Conservation (phyloP, 257 asterid species). For the Lavandula angustifolia region DNA sequence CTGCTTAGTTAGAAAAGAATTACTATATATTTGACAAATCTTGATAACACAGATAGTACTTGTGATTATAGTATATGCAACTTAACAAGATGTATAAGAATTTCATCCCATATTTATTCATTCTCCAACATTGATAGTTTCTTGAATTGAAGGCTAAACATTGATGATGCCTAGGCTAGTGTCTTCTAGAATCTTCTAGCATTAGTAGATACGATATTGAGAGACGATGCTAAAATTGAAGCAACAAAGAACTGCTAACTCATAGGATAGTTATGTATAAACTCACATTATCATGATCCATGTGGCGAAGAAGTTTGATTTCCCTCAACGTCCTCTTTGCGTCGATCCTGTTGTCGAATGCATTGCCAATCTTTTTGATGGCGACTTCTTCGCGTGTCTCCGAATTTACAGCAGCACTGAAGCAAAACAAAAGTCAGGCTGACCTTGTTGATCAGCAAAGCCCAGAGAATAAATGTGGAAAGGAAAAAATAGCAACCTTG, state of each 20-base stretch:
- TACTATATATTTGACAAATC: slow-evolving; percentile 9
- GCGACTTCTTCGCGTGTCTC: slow-evolving; percentile 97
- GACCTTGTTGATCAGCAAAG: slow-evolving; percentile 9
- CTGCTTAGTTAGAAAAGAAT: slow-evolving; percentile 40
- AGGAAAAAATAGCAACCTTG: slow-evolving; percentile 5
- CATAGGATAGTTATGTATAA: slow-evolving; percentile 2
- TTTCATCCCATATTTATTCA: too few species aligned
- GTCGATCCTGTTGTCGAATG: slow-evolving; percentile 91
- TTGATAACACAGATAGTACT: background rate
- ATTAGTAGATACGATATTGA: too few species aligned
- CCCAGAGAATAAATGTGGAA: background rate
- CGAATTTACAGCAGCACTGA: slow-evolving; percentile 88
- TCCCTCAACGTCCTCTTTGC: slow-evolving; percentile 94
- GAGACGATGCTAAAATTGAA: background rate
- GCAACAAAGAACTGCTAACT: background rate
- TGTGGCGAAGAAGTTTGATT: slow-evolving; percentile 92
- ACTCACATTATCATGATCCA: slow-evolving; percentile 88
- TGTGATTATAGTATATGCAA: background rate
- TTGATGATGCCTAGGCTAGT: background rate
- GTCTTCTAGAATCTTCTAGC: background rate
- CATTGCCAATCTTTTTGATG: slow-evolving; percentile 97
- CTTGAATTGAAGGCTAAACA: background rate
- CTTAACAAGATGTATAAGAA: background rate
- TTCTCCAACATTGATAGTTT: too few species aligned
- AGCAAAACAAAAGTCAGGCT: slow-evolving; percentile 37